Evolutionary conservation across 345 rosid genomes (phyloP).

Genomic region (Raphanus raphanistrum): DNA sequence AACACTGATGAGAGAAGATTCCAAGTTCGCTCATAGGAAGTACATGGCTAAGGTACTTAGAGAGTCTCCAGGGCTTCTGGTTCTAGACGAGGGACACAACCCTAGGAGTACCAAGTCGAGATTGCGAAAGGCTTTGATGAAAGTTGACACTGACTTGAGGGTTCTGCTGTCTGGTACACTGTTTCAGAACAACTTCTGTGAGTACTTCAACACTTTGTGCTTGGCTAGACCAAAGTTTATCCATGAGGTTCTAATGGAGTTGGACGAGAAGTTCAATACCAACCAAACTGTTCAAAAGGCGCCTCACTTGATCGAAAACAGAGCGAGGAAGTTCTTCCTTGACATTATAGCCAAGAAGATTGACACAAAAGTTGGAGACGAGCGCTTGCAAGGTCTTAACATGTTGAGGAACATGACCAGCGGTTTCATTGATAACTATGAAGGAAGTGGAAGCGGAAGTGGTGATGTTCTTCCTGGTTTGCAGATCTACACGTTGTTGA

Average conservation of each 20-base stretch:
- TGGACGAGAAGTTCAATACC: slow-evolving; percentile 62
- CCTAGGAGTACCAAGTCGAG: slow-evolving; percentile 93
- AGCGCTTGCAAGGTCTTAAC: slow-evolving; percentile 71
- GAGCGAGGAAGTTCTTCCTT: slow-evolving; percentile 80
- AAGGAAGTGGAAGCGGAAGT: slow-evolving; percentile 49
- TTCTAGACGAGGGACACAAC: slow-evolving; percentile 93
- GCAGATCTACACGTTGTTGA: slow-evolving; percentile 83
- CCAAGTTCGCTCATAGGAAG: slow-evolving; percentile 71
- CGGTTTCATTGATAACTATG: slow-evolving; percentile 77
- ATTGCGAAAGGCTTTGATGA: slow-evolving; percentile 87
- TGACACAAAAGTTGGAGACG: slow-evolving; percentile 59
- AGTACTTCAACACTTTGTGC: slow-evolving; percentile 89
- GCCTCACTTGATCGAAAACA: slow-evolving; percentile 62
- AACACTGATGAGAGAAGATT: slow-evolving; percentile 83
- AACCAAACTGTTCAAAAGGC: slow-evolving; percentile 53
- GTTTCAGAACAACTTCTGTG: slow-evolving; percentile 95
- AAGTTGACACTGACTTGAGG: slow-evolving; percentile 72
- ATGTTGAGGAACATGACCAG: slow-evolving; percentile 71
- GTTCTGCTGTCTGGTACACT: slow-evolving; percentile 85
- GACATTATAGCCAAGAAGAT: slow-evolving; percentile 80
- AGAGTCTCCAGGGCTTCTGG: slow-evolving; percentile 81
- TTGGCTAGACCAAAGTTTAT: slow-evolving; percentile 85
- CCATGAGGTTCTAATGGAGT: slow-evolving; percentile 59
- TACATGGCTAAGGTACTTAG: slow-evolving; percentile 86
- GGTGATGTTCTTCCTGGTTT: slow-evolving; percentile 81